Base-by-base conservation (phyloP, 805 yeast genomes). In the Wickerhamomyces chaumierensis region DNA sequence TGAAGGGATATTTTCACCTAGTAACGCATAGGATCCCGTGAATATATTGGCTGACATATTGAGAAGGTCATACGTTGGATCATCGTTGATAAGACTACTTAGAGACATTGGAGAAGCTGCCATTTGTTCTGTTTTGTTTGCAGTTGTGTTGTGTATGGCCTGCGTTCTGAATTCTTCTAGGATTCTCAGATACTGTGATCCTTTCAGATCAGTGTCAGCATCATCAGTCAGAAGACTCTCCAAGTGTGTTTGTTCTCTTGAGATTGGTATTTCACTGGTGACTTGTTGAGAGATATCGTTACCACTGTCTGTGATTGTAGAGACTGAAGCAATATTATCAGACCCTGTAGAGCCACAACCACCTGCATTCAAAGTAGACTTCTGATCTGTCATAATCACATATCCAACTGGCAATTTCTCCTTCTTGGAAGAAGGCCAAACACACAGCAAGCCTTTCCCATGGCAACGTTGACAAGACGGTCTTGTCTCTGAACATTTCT, bases 401-500 rank as follows among this genome's bases (percentile, higher is more conserved):
- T 48, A 51, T 27, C 41, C 45, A 13, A 34, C 40, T 1, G 55
- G 53, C 33, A 48, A 21, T 14, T 38, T 38, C 39, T 51, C 47
- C 3, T 38, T 41, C 4, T 42, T 39, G 11, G 39, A 36, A 13
- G 29, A 9, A 5, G 57, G 57, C 55, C 57, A 51, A 2, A 43
- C 41, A 39, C 48, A 64, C 39, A 33, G 53, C 47, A 52, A 41
- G 16, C 49, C 41, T 43, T 66, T 65, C 7, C 54, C 42, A 11
- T 51, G 36, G 46, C 78, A 72, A 35, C 64, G 65, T 9, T 60
- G 55, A 42, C 70, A 64, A 41, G 48, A 46, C 7, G 70, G 69
- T 38, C 56, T 65, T 17, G 52, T 56, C 47, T 74, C 78, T 46
- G 73, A 78, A 55, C 83, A 77, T 61, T 76, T 77, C 63, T 77